Conservation (phyloP, 306 rosid genomes). For the Betula pendula region DNA sequence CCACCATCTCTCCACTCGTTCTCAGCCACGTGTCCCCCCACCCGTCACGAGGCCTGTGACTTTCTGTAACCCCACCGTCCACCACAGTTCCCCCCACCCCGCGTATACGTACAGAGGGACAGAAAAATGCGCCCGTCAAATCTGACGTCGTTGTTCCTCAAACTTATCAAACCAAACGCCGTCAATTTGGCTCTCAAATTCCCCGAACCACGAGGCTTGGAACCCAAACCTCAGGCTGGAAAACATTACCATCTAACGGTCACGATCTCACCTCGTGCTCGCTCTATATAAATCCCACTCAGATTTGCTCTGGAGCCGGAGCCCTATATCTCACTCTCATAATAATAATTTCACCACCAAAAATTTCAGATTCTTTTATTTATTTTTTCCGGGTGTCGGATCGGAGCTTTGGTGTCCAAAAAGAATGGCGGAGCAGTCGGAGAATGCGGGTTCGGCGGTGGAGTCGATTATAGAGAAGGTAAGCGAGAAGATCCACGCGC, state of each 20-base stretch:
- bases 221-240: conserved; percentile 3
- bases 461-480: conserved; percentile 66
- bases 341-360: neutral
- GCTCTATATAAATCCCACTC: conserved; percentile 33
- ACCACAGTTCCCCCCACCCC: neutral
- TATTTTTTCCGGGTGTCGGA: neutral
- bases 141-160: conserved; percentile 6
- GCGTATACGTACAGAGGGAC: no score
- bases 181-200: conserved; percentile 33
- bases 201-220: conserved; percentile 33
- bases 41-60: conserved; percentile 21
- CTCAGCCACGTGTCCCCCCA: conserved; percentile 30
- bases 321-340: conserved; percentile 22
- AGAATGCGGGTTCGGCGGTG: conserved; percentile 35
- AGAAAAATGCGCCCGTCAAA: neutral
- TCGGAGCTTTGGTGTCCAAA: conserved; percentile 20
- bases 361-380: neutral
- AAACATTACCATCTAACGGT: neutral
- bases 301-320: conserved; percentile 10
- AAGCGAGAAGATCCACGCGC: conserved; percentile 60
- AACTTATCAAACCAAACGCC: conserved; percentile 1
- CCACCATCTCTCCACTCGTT: neutral
- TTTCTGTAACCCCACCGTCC: conserved; percentile 27
- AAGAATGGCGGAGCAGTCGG: conserved; percentile 69
- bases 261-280: conserved; percentile 37